Conservation (phyloP, 2,329 filamentous ascomycete genomes). For the Fusarium solani-melongenae region DNA sequence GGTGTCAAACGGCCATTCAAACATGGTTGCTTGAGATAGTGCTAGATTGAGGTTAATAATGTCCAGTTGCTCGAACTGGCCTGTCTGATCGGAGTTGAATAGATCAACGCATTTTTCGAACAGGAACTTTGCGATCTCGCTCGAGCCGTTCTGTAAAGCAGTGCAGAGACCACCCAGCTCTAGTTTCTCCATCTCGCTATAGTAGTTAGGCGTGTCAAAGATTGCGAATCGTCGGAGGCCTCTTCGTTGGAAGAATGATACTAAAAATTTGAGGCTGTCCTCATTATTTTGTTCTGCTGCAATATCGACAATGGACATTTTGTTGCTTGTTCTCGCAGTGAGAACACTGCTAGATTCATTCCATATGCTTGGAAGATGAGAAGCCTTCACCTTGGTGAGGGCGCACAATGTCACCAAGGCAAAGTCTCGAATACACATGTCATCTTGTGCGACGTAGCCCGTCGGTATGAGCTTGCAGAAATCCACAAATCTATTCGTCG, state of each 20-base stretch:
- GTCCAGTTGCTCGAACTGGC: neutral
- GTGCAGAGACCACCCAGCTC: neutral
- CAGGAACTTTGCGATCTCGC: neutral
- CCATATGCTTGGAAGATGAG: too few species aligned
- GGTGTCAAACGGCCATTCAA: neutral
- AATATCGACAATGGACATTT: neutral
- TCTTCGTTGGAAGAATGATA: fast-evolving
- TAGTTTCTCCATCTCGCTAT: neutral
- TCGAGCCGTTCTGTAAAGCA: neutral
- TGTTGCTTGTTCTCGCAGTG: neutral
- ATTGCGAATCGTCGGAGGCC: fast-evolving
- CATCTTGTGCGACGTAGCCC: neutral
- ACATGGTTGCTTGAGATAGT: neutral
- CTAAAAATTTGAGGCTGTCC: fast-evolving
- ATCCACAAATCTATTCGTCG: neutral
- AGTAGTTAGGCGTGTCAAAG: neutral
- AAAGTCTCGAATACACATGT: neutral
- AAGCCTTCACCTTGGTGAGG: too few species aligned
- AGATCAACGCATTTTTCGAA: neutral
- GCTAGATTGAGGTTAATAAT: neutral
- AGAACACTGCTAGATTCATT: neutral
- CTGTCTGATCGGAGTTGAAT: neutral
- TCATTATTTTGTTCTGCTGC: neutral
- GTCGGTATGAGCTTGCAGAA: neutral
- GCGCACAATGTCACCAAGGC: neutral